Percentiles rank a stretch among this genome's conserved stretches.
Evolutionary conservation across 495 filamentous ascomycete species (phyloP).

Genomic region (Penicillium odoratum): DNA sequence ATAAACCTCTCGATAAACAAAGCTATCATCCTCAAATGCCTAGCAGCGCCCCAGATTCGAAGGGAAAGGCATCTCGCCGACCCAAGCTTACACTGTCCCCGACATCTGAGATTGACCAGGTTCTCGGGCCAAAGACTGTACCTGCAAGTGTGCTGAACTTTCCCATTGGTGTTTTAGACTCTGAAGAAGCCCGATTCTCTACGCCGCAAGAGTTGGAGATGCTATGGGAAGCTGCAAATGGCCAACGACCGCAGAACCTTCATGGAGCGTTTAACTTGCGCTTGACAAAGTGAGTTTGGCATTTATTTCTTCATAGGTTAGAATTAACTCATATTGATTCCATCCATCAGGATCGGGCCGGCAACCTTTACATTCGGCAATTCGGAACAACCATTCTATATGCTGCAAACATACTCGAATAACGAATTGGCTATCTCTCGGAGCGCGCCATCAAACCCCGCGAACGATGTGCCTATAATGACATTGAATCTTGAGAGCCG

Average conservation of each 20-base stretch:
- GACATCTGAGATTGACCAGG: conserved; percentile 39
- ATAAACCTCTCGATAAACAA: conserved; percentile 66
- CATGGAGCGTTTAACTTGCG: conserved; percentile 45
- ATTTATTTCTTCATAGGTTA: not conserved
- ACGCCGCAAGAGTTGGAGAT: conserved; percentile 45
- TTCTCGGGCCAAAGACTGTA: conserved; percentile 46
- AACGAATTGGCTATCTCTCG: conserved; percentile 43
- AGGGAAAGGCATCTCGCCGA: conserved; percentile 41
- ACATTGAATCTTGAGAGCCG: conserved; percentile 60
- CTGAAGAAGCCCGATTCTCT: conserved; percentile 39
- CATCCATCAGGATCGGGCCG: conserved; percentile 27
- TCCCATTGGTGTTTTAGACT: conserved; percentile 37
- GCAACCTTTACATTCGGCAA: conserved; percentile 43
- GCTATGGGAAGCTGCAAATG: conserved; percentile 58
- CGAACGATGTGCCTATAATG: conserved; percentile 51
- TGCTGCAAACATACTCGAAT: conserved; percentile 42
- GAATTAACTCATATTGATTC: conserved; percentile 18
- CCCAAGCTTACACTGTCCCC: conserved; percentile 33
- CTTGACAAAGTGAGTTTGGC: conserved; percentile 40
- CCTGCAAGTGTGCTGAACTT: conserved; percentile 49
- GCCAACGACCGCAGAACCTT: conserved; percentile 42
- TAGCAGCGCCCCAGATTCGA: conserved; percentile 32
- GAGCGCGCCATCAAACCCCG: conserved; percentile 36
- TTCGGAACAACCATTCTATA: conserved; percentile 46
- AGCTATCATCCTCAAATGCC: conserved; percentile 60